Conservation (phyloP, 2,329 filamentous ascomycete genomes). For the Lomentospora prolificans region DNA sequence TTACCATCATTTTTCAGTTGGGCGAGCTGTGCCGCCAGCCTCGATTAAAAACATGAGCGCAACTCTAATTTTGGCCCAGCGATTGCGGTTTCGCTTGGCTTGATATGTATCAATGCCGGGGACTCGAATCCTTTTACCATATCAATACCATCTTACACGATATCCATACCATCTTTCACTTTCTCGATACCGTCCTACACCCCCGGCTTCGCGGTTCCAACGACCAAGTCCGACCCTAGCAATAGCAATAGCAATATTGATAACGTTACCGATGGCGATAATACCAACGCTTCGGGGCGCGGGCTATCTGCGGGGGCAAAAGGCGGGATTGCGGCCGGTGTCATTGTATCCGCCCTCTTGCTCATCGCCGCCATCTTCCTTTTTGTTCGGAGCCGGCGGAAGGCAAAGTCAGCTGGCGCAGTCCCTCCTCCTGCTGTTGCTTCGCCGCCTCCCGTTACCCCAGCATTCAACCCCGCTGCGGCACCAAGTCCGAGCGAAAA, state of each 20-base stretch:
- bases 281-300: neutral
- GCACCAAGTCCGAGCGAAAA: neutral
- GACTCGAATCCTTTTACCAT: neutral
- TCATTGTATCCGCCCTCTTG: neutral
- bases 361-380: neutral
- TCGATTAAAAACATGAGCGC: too few relatives aligned
- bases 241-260: neutral
- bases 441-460: neutral
- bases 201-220: neutral
- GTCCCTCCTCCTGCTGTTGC: neutral
- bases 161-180: neutral
- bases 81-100: neutral
- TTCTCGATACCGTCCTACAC: neutral
- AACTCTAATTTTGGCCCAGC: too few relatives aligned
- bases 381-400: neutral
- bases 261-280: neutral
- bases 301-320: neutral
- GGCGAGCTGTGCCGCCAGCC: neutral
- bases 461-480: neutral
- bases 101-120: neutral
- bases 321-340: neutral
- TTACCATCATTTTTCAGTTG: too few relatives aligned
- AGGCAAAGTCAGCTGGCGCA: neutral
- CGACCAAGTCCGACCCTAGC: neutral
- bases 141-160: too few relatives aligned